Base-by-base conservation (phyloP, 1,284 basidiomycete species). In the Ceratobasidium sp. region DNA sequence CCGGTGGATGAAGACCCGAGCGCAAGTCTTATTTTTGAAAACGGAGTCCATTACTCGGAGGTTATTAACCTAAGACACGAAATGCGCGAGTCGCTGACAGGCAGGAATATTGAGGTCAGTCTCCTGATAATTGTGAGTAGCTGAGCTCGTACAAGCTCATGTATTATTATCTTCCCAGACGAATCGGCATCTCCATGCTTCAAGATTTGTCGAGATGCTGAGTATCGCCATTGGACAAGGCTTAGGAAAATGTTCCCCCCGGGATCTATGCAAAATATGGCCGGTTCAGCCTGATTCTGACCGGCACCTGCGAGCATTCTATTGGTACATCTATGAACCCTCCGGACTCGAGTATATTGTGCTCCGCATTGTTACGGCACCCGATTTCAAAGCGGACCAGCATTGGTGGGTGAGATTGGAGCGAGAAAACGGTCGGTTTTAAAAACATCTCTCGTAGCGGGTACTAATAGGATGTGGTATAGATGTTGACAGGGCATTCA, bases 251-350 rank as follows among this genome's bases (percentile, higher is more conserved):
- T 60, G 57, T 27, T 41, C 17, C 8, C 31, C 57, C 27, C 3
- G n/a, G 31, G 57, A 60, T 41, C 57, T 60, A 19, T 60, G 29
- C 57, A 33, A 60, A 27, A 60, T 60, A 19, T 60, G 57, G 57
- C 29, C 57, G 14, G 5, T 33, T 44, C 19, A 8, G 3, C 57
- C 57, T 9, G 36, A 36, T n/a, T 60, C 57, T 11, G 57, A 60
- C 24, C 57, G 57, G 17, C 57, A 36, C 17, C 57, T 60, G 9
- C 27, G 15, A n/a, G 57, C 19, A 2, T 44, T 60, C 36, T 17
- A 60, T 19, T 60, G 57, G 57, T 60, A 60, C 31, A 11, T 36
- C 7, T 2, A 36, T 15, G 31, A 17, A 9, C 31, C 36, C 41
- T 36, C 33, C 4, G 57, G 57, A 3, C 17, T 27, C 3, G 57